Evolutionary conservation across 768 basidiomycete species (phyloP), one percentile per base, ranked within the genome.

Genomic region (Podaxis sp.): DNA sequence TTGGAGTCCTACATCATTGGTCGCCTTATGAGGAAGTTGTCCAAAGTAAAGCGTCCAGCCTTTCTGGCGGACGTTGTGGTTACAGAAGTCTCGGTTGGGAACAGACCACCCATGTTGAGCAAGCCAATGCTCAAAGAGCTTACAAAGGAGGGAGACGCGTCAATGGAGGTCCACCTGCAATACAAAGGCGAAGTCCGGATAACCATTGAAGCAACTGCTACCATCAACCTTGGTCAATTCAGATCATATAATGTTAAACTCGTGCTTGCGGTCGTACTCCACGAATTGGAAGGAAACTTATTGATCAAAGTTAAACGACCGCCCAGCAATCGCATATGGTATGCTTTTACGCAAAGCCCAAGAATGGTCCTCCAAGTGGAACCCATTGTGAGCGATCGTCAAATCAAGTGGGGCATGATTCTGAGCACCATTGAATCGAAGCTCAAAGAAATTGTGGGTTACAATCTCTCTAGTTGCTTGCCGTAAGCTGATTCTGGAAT

Each of bases 81-180:
- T 46, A 88, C 88, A 37, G 91, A 96, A 63, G 95, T 96, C 52
- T 89, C 90, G 42, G 88, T 97, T 52, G 96, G 96, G 9, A 85
- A 86, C 66, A 86, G 78, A 56, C 81, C 91, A 0, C 93, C 95
- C 2, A 90, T 90, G 64, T 81, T 98, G 63, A 93, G 90, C 80
- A 96, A 95, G 65, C 97, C 97, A 2, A 98, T 98, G 96, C 79
- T 99, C 58, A 98, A 98, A 76, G 94, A 98, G 67, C 85, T 98
- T 57, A 96, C 94, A 1, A 87, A 89, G 65, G 94, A 97, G 59
- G 97, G 97, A 16, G 92, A 96, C 64, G 93, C 94, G 0, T 82
- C 92, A 4, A 77, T 98, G 68, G 96, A 98, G 68, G 84, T 95
- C 5, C 88, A 90, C 63, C 73, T 96, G 25, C 80, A 79, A 11